Evolutionary conservation across 176 grass and related monocot genomes (phyloP).

Genomic region (Echinochloa phyllopogon): DNA sequence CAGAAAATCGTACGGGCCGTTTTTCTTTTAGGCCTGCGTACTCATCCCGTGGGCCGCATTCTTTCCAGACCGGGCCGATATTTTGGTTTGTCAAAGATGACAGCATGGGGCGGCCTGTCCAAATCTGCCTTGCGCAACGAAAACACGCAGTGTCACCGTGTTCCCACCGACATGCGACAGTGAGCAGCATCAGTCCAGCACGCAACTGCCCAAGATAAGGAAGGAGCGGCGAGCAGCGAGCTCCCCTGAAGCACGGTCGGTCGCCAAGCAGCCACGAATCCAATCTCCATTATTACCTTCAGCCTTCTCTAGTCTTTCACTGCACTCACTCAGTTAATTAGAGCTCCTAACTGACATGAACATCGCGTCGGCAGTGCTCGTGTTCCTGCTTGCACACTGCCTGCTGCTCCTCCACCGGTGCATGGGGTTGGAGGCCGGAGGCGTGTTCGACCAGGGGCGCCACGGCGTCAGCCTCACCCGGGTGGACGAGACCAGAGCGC

Average conservation of each 20-base stretch:
- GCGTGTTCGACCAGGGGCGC: slow-evolving; percentile 42
- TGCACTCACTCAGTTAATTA: neutral
- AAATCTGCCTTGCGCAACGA: too few relatives aligned
- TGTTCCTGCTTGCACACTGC: neutral
- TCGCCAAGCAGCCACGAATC: slow-evolving; percentile 13
- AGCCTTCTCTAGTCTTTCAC: neutral
- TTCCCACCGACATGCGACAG: neutral
- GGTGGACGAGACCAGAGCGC: neutral
- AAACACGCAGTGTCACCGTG: neutral
- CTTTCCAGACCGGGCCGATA: too few relatives aligned
- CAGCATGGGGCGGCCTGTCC: neutral
- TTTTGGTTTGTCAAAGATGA: too few relatives aligned
- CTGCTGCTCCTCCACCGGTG: neutral
- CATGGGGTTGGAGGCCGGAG: neutral
- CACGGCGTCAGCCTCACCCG: neutral
- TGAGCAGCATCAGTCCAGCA: neutral
- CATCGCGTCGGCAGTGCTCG: neutral
- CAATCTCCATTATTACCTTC: neutral
- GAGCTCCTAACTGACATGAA: neutral
- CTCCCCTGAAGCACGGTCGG: neutral
- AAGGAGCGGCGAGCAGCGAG: neutral
- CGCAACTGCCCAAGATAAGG: neutral
- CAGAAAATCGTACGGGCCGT: too few relatives aligned
- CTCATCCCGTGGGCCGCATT: too few relatives aligned
- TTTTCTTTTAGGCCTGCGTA: too few relatives aligned